phyloP scores from a whole-genome alignment of 2,329 filamentous ascomycete species.

The Aspergillus melleus region DNA sequence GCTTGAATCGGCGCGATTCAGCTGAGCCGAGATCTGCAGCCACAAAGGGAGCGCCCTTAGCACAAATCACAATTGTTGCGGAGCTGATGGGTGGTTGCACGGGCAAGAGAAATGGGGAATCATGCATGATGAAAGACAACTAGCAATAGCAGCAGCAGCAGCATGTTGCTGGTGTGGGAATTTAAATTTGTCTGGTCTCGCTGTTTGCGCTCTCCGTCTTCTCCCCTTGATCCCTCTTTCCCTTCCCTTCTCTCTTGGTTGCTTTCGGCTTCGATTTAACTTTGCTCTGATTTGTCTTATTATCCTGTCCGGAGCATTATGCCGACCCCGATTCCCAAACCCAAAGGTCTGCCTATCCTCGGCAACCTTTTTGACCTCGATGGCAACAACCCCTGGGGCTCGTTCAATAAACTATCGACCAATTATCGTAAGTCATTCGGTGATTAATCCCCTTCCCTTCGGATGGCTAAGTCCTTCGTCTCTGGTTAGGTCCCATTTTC shows the following conservation, averaged over 20 bases:
- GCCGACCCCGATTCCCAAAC: conserved; percentile 53
- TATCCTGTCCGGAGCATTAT: conserved; percentile 22
- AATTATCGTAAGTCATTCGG: conserved; percentile 43
- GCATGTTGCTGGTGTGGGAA: neutral
- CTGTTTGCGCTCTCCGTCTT: neutral
- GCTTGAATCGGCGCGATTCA: conserved; percentile 15
- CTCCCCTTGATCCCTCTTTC: neutral
- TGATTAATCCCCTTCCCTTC: neutral
- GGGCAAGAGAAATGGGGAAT: conserved; percentile 5
- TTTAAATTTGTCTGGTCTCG: conserved; percentile 5
- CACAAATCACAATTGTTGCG: conserved; percentile 2
- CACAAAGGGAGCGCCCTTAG: conserved; percentile 9
- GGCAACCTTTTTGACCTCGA: conserved; percentile 55
- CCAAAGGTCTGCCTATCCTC: conserved; percentile 51
- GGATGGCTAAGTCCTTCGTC: neutral
- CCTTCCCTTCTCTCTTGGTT: neutral
- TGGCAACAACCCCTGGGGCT: conserved; percentile 52
- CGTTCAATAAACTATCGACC: conserved; percentile 50
- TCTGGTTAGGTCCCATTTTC: conserved; percentile 57
- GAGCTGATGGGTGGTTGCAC: conserved; percentile 11
- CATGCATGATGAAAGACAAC: neutral
- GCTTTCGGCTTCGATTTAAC: neutral
- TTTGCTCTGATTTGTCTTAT: neutral
- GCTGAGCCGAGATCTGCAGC: conserved; percentile 18
- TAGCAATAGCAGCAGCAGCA: neutral